A percentile compares a stretch with the other conserved stretches of the same genome.
Conservation (phyloP, 495 filamentous ascomycete genomes). For the Penicillium samsonianum region DNA sequence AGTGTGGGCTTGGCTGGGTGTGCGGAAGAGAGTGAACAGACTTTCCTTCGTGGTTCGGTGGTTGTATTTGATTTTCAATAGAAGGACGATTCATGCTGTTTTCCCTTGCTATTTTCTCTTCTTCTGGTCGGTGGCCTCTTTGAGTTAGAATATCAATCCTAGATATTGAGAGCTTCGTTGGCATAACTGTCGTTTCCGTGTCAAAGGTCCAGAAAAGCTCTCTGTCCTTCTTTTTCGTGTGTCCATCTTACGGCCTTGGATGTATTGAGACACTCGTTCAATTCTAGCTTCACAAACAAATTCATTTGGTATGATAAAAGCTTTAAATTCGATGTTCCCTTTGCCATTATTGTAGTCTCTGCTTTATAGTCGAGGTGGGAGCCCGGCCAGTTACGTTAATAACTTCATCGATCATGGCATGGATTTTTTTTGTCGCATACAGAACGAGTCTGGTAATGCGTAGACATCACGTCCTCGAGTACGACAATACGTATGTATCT, state of each 20-base stretch:
- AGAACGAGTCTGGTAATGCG: too few species aligned
- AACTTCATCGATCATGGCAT: neutral
- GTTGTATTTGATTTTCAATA: neutral
- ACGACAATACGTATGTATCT: too few species aligned
- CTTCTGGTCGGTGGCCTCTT: neutral
- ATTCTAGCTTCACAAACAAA: neutral
- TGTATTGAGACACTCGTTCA: neutral
- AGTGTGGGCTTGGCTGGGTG: conserved; percentile 6
- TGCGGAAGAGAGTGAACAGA: conserved; percentile 6
- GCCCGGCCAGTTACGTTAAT: neutral
- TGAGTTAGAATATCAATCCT: neutral
- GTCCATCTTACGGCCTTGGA: neutral
- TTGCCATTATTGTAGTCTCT: neutral
- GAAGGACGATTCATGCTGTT: neutral
- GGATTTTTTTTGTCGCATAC: neutral
- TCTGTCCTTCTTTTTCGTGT: neutral
- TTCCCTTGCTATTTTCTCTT: neutral
- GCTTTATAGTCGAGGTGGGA: neutral
- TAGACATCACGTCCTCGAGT: too few species aligned
- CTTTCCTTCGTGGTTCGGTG: neutral
- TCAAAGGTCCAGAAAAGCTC: neutral
- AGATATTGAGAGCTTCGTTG: neutral
- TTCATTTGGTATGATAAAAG: neutral
- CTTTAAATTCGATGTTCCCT: neutral
- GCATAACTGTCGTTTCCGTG: neutral